Evolutionary conservation across 2,329 filamentous ascomycete genomes (phyloP).

Genomic region (Exophiala calicioides): DNA sequence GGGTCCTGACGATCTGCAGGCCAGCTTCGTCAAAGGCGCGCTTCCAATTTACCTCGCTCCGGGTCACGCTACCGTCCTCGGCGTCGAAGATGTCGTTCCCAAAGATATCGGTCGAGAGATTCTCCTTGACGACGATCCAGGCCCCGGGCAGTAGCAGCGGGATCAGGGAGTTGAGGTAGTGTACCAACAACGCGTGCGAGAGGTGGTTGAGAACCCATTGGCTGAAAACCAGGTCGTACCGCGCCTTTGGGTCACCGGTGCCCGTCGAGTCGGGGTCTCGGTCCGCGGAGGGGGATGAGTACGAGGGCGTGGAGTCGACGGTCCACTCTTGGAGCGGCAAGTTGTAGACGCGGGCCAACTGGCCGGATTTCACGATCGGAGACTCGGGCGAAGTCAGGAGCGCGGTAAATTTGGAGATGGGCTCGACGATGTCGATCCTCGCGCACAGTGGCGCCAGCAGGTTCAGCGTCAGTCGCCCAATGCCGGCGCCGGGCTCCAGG

Average conservation of each 20-base stretch:
- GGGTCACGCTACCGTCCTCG: constrained; percentile 74
- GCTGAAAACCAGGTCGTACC: constrained; percentile 82
- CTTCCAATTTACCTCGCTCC: constrained; percentile 71
- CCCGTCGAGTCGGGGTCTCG: constrained; percentile 66
- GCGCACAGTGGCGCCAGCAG: constrained; percentile 71
- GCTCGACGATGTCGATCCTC: constrained; percentile 80
- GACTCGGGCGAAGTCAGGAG: constrained; percentile 46
- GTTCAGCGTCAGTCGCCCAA: constrained; percentile 78
- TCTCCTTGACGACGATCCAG: constrained; percentile 77
- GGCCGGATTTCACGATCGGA: constrained; percentile 16
- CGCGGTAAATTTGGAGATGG: constrained; percentile 76
- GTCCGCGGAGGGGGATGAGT: constrained; percentile 24
- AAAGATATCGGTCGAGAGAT: constrained; percentile 58
- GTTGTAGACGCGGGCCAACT: constrained; percentile 22
- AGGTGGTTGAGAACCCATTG: constrained; percentile 90
- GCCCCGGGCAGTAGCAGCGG: constrained; percentile 46
- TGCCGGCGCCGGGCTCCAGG: constrained; percentile 67
- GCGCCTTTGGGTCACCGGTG: constrained; percentile 65
- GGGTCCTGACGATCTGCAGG: constrained; percentile 66
- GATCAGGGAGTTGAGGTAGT: constrained; percentile 65
- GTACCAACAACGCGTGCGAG: constrained; percentile 69
- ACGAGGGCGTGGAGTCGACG: constrained; percentile 12
- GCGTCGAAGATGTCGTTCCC: constrained; percentile 72
- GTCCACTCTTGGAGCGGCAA: constrained; percentile 23
- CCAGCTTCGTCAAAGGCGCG: constrained; percentile 69